Evolutionary conservation across 306 rosid species (phyloP).

Genomic region (Senna siamea): DNA sequence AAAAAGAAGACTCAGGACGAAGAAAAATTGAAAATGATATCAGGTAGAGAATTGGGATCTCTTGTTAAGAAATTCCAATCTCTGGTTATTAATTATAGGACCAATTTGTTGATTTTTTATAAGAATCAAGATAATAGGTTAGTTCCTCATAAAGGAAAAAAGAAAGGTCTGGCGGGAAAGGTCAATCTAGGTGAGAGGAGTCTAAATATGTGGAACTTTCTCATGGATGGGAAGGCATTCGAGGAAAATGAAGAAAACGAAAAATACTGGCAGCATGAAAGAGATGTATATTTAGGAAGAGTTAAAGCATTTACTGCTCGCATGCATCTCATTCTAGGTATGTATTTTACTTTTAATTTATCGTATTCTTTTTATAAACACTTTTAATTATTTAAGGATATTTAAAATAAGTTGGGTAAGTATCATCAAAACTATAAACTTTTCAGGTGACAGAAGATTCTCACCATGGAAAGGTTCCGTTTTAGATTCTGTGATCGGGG

Average conservation of each 20-base stretch:
- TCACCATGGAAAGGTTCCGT: slow-evolving; percentile 63
- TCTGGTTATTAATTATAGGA: background rate
- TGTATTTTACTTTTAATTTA: background rate
- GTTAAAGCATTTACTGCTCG: slow-evolving; percentile 38
- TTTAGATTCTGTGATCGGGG: slow-evolving; percentile 60
- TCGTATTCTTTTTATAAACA: background rate
- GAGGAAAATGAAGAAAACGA: slow-evolving; percentile 33
- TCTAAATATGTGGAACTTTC: slow-evolving; percentile 41
- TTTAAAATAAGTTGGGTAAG: background rate
- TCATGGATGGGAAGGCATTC: slow-evolving; percentile 18
- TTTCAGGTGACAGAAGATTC: slow-evolving; percentile 55
- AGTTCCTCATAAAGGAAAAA: slow-evolving; percentile 22
- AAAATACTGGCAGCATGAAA: slow-evolving; percentile 47
- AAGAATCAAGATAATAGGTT: background rate
- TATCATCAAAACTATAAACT: background rate
- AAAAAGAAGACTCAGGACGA: background rate
- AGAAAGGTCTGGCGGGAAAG: background rate
- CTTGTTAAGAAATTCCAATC: background rate
- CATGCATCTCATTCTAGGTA: slow-evolving; percentile 50
- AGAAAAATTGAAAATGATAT: background rate
- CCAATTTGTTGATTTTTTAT: background rate
- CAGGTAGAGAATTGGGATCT: background rate
- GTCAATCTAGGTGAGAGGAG: slow-evolving; percentile 37
- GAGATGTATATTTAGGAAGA: slow-evolving; percentile 38
- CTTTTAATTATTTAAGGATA: background rate